These are phyloP conservation scores for Tuber calosporum DNA, from an alignment of 495 filamentous ascomycete genomes.

Conservation along the genomic window DNA sequence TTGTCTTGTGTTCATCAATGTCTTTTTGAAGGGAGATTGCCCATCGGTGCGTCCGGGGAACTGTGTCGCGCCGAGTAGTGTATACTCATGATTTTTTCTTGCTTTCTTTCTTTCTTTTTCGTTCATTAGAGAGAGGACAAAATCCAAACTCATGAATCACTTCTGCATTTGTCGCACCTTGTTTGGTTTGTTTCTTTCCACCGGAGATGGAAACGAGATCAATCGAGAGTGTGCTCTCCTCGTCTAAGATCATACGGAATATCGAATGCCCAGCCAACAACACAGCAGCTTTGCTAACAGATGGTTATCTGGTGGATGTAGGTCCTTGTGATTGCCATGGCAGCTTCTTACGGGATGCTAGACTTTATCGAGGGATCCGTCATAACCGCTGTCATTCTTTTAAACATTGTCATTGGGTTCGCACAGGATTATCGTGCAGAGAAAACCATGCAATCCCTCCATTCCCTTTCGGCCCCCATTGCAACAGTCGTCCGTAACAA, in stretches of 20 bases:
- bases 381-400: slow-evolving; percentile 62
- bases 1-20: slow-evolving; percentile 15
- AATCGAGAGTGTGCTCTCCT: slow-evolving; percentile 37
- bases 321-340: slow-evolving; percentile 71
- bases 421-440: slow-evolving; percentile 67
- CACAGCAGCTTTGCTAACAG: slow-evolving; percentile 28
- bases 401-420: slow-evolving; percentile 69
- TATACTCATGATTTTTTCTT: slow-evolving; percentile 13
- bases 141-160: slow-evolving; percentile 42
- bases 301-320: slow-evolving; percentile 39
- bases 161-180: slow-evolving; percentile 7
- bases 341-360: slow-evolving; percentile 62
- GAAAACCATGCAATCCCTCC: slow-evolving; percentile 64
- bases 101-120: slow-evolving; percentile 16
- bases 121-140: slow-evolving; percentile 40
- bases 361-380: slow-evolving; percentile 72
- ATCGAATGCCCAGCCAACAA: neutral
- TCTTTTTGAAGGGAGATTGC: slow-evolving; percentile 24
- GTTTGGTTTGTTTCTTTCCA: slow-evolving; percentile 13
- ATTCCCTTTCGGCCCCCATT: slow-evolving; percentile 59
- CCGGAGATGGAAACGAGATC: slow-evolving; percentile 2
- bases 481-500: slow-evolving; percentile 58
- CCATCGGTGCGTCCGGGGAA: slow-evolving; percentile 3
- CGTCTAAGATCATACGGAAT: slow-evolving; percentile 13
- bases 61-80: slow-evolving; percentile 17